Evolutionary conservation across 208 protist genomes (phyloP).

Genomic region (Wallacemonas collosoma): DNA sequence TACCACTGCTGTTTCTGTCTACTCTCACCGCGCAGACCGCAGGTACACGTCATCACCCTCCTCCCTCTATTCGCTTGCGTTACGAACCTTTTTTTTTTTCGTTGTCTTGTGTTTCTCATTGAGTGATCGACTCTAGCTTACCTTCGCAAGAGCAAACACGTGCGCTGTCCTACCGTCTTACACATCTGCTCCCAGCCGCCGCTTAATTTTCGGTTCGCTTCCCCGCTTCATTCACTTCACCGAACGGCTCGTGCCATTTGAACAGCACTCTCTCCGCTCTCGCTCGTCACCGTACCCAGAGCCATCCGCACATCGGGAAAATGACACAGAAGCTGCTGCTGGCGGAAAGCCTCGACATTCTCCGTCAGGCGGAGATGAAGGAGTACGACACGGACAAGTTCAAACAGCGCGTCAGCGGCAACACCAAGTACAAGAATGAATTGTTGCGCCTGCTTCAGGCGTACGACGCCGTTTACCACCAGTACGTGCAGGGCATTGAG

Average conservation of each 20-base stretch:
- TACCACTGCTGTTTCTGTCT: too few species aligned
- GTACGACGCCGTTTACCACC: slow-evolving; percentile 59
- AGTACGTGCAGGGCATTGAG: slow-evolving; percentile 66
- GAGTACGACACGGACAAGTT: slow-evolving; percentile 74
- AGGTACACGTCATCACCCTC: too few species aligned
- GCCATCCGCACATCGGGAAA: background rate
- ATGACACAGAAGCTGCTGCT: slow-evolving; percentile 83
- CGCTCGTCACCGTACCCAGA: too few species aligned
- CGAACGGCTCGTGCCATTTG: too few species aligned
- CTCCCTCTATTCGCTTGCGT: too few species aligned
- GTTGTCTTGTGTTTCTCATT: background rate
- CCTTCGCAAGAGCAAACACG: too few species aligned
- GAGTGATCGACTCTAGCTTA: background rate
- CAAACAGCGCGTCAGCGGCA: slow-evolving; percentile 43
- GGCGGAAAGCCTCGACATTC: slow-evolving; percentile 75
- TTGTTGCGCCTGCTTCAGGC: slow-evolving; percentile 47
- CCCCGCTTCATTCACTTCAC: too few species aligned
- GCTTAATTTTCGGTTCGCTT: too few species aligned
- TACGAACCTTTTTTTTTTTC: background rate
- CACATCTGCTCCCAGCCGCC: too few species aligned
- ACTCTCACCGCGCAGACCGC: too few species aligned
- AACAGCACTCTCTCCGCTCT: too few species aligned
- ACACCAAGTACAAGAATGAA: slow-evolving; percentile 44
- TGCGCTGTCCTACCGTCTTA: too few species aligned
- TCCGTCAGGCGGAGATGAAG: slow-evolving; percentile 66